A percentile compares a stretch with the other conserved stretches of the same genome.
Conservation (phyloP, 2,329 filamentous ascomycete species). For the Paramyrothecium roridum region DNA sequence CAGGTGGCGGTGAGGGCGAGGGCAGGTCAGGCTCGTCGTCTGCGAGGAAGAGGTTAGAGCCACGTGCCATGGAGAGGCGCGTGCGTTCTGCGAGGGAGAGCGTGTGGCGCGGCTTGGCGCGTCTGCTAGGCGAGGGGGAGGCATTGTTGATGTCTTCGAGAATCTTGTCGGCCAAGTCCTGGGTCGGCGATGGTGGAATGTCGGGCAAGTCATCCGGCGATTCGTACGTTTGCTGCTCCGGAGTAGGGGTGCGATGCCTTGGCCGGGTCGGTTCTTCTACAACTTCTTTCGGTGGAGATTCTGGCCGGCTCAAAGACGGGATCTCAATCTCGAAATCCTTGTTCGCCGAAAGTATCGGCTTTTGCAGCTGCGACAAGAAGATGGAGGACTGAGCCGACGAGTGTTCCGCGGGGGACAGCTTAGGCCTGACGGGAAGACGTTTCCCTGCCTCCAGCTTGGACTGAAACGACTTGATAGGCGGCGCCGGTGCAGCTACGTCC, state of each 20-base stretch:
- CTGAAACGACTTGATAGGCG: constrained; percentile 19
- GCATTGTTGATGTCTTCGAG: constrained; percentile 50
- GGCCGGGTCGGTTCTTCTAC: not conserved
- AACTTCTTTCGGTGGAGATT: not conserved
- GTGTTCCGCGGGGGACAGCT: constrained; percentile 16
- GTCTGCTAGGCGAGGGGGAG: constrained; percentile 56
- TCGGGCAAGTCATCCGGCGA: not conserved
- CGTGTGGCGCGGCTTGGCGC: constrained; percentile 44
- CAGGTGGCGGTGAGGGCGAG: constrained; percentile 8
- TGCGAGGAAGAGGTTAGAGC: constrained; percentile 36
- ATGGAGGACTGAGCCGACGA: constrained; percentile 13
- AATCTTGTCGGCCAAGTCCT: constrained; percentile 54
- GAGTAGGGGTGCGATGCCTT: not conserved
- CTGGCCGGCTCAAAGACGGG: not conserved
- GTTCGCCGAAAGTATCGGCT: not conserved
- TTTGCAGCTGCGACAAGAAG: not conserved
- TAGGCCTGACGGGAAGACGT: constrained; percentile 21
- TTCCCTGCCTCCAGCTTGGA: constrained; percentile 13
- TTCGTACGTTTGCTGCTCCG: not conserved
- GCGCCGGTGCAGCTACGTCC: constrained; percentile 9
- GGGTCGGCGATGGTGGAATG: constrained; percentile 35
- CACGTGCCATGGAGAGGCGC: constrained; percentile 71
- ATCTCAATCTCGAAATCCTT: constrained; percentile 1
- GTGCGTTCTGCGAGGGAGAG: constrained; percentile 75
- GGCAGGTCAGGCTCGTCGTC: constrained; percentile 24